These are phyloP conservation scores for Entamoeba dispar DNA, from an alignment of 208 protist genomes.

Conservation along the genomic window DNA sequence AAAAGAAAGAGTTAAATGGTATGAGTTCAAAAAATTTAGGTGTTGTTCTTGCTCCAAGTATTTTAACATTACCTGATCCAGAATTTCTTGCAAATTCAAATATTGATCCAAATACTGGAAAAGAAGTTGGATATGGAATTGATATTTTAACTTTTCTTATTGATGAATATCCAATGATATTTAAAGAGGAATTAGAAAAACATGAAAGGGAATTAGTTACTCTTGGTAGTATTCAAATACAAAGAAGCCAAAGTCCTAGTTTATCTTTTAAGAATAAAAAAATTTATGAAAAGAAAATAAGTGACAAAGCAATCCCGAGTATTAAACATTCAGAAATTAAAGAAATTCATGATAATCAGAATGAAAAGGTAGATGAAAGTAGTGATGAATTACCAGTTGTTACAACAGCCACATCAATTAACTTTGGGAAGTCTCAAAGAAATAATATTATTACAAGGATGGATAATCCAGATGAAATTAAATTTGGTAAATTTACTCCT, in stretches of 20 bases:
- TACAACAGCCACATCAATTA: too few species aligned
- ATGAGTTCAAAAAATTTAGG: neutral
- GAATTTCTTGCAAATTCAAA: neutral
- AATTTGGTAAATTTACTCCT: too few species aligned
- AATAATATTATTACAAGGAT: too few species aligned
- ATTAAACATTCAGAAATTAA: neutral
- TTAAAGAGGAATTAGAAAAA: neutral
- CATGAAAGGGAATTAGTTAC: neutral
- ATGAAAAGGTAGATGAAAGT: neutral
- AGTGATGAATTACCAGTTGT: too few species aligned
- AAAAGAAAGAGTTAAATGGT: neutral
- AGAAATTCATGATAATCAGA: neutral
- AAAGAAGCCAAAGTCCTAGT: neutral
- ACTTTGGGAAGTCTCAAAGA: too few species aligned
- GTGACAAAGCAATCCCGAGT: neutral
- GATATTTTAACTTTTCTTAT: neutral
- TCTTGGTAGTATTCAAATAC: neutral
- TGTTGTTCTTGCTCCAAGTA: neutral
- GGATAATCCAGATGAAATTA: too few species aligned
- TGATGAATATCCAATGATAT: neutral
- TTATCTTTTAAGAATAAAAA: neutral
- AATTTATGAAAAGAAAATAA: neutral
- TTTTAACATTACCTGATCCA: neutral
- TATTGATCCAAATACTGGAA: neutral
- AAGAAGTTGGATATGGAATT: neutral